A percentile compares a stretch with the other conserved stretches of the same genome.
Evolutionary conservation across 768 basidiomycete species (phyloP).

Genomic region (Xerocomus potaroensis): DNA sequence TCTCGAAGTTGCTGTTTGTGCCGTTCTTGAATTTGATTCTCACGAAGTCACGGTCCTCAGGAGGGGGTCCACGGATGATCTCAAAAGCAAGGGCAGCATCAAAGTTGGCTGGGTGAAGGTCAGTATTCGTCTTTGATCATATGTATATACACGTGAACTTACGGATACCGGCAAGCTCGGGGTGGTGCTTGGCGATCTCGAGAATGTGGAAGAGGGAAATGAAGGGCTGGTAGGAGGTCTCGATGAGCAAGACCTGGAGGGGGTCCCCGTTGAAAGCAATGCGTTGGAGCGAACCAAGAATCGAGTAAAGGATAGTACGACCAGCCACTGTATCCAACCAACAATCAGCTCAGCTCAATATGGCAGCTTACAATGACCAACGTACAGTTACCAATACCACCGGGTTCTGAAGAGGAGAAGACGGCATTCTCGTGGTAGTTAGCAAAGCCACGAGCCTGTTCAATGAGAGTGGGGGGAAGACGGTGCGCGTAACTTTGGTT

Average conservation of each 20-base stretch:
- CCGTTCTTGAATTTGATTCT: slow-evolving; percentile 87
- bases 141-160: slow-evolving; percentile 28
- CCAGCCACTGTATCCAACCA: slow-evolving; percentile 59
- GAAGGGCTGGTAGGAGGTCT: slow-evolving; percentile 88
- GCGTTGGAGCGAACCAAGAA: slow-evolving; percentile 68
- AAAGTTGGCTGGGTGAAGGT: slow-evolving; percentile 54
- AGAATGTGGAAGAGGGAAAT: slow-evolving; percentile 83
- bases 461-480: slow-evolving; percentile 72
- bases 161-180: slow-evolving; percentile 64
- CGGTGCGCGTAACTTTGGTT: slow-evolving; percentile 79
- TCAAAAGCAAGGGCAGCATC: slow-evolving; percentile 74
- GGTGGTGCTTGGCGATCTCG: slow-evolving; percentile 52
- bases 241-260: slow-evolving; percentile 71
- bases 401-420: slow-evolving; percentile 60
- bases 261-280: slow-evolving; percentile 79
- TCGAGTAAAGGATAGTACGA: slow-evolving; percentile 68
- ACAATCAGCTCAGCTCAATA: slow-evolving; percentile 5
- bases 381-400: slow-evolving; percentile 76
- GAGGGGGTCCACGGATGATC: slow-evolving; percentile 69
- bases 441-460: slow-evolving; percentile 71
- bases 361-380: slow-evolving; percentile 11
- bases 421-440: slow-evolving; percentile 76
- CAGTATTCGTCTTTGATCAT: slow-evolving; percentile 7
- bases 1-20: slow-evolving; percentile 56
- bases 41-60: slow-evolving; percentile 75